Evolutionary conservation across 1,139 yeast genomes (phyloP).

Genomic region (Sugiyamaella sp.): DNA sequence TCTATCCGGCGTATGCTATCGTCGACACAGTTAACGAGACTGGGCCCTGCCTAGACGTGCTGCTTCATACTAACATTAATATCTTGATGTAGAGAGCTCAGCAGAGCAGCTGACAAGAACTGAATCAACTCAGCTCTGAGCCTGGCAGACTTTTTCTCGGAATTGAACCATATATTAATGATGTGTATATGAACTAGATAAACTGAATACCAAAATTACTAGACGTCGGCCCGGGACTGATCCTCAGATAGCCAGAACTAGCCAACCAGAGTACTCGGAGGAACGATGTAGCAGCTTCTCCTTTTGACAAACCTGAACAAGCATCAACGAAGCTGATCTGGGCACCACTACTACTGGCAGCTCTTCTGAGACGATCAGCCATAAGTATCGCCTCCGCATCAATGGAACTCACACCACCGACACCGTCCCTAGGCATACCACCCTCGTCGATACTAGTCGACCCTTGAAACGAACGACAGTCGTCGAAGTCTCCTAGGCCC

Average conservation of each 20-base stretch:
- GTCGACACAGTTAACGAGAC: not conserved
- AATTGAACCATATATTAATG: too few relatives aligned
- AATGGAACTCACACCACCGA: not conserved
- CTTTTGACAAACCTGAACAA: not conserved
- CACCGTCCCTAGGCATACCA: not conserved
- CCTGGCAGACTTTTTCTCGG: too few relatives aligned
- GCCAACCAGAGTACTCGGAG: slow-evolving; percentile 19
- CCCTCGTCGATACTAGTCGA: not conserved
- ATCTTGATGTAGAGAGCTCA: too few relatives aligned
- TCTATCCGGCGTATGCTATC: not conserved
- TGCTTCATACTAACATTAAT: too few relatives aligned
- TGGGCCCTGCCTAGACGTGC: not conserved
- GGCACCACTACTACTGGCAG: not conserved
- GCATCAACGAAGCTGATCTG: slow-evolving; percentile 3
- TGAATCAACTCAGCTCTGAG: too few relatives aligned
- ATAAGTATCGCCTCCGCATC: slow-evolving; percentile 18
- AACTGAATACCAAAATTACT: slow-evolving; percentile 4
- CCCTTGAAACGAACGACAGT: slow-evolving; percentile 3
- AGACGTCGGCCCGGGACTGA: not conserved
- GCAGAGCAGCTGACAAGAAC: too few relatives aligned
- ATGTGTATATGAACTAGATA: not conserved
- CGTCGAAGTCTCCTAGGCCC: slow-evolving; percentile 1
- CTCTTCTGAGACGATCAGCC: slow-evolving; percentile 6
- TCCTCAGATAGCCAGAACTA: slow-evolving; percentile 7
- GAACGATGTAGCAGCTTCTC: slow-evolving; percentile 17